These are phyloP conservation scores for Nicotiana knightiana DNA, from an alignment of 257 asterid species.

Conservation along the genomic window DNA sequence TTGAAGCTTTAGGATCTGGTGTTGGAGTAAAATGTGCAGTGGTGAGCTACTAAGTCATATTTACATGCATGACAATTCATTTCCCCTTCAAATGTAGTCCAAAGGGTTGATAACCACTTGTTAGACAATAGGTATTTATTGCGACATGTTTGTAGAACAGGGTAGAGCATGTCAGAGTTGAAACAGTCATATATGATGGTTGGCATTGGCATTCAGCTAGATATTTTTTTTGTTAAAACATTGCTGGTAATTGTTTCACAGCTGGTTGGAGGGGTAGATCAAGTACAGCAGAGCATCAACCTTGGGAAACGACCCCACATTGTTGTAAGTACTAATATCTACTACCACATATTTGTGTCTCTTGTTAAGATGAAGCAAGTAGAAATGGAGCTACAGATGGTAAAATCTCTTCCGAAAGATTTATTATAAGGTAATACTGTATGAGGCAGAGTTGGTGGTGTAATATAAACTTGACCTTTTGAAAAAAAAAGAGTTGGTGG, in stretches of 20 bases:
- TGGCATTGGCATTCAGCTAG: not conserved
- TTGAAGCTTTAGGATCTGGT: constrained; percentile 79
- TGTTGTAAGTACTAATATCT: constrained; percentile 45
- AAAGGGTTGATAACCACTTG: not conserved
- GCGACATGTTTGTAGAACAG: not conserved
- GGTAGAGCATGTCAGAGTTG: not conserved
- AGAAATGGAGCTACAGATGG: not conserved
- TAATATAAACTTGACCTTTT: no score
- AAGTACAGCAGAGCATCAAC: constrained; percentile 60
- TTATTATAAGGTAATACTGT: not conserved
- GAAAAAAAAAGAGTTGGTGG: no score
- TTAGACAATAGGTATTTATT: not conserved
- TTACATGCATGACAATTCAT: not conserved
- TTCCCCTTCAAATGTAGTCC: not conserved
- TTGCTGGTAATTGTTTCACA: constrained; percentile 19
- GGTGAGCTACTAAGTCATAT: constrained; percentile 24
- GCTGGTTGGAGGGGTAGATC: constrained; percentile 86
- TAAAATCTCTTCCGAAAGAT: not conserved
- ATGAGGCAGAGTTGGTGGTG: not conserved
- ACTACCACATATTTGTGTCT: not conserved
- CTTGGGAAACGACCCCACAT: constrained; percentile 85
- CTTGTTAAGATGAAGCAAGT: not conserved
- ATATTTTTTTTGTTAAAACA: not conserved
- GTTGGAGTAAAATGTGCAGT: constrained; percentile 68
- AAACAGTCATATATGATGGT: not conserved